Percentiles rank a stretch among this genome's conserved stretches.
These are phyloP conservation scores for Dothistroma septosporum DNA, from an alignment of 2,329 filamentous ascomycete genomes.

Conservation along the genomic window DNA sequence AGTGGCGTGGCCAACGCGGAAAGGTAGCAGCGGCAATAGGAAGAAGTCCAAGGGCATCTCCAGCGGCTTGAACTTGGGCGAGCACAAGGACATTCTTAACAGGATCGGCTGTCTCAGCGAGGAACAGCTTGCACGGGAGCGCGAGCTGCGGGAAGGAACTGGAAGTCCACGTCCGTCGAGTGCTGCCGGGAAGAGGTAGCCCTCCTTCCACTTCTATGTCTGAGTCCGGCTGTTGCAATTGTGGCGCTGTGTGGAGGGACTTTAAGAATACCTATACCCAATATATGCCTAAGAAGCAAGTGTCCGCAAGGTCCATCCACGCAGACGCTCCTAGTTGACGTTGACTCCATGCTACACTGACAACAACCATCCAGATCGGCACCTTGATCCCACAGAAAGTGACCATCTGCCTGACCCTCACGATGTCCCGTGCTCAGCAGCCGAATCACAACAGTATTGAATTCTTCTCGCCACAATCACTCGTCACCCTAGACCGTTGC, in stretches of 20 bases:
- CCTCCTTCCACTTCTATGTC: not conserved
- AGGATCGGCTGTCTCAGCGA: conserved; percentile 65
- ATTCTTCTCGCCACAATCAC: not conserved
- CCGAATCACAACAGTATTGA: not conserved
- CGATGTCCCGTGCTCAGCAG: too few species aligned
- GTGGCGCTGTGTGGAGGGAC: not conserved
- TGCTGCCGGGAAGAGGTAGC: conserved; percentile 3
- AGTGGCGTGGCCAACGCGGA: conserved; percentile 29
- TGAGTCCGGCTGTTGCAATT: not conserved
- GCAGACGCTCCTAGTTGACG: too few species aligned
- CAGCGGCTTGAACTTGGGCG: conserved; percentile 52
- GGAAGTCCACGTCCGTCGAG: conserved; percentile 20
- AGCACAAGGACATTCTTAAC: conserved; percentile 75
- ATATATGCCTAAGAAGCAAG: not conserved
- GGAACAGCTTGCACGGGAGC: conserved; percentile 33
- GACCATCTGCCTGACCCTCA: too few species aligned
- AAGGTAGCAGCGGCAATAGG: conserved; percentile 28
- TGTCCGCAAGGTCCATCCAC: not conserved
- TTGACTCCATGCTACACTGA: too few species aligned
- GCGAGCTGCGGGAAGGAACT: conserved; percentile 30
- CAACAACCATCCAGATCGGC: too few species aligned
- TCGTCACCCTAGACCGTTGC: not conserved
- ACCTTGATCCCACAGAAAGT: too few species aligned
- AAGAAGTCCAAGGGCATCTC: conserved; percentile 55
- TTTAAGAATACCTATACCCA: not conserved